Conservation (phyloP, 2,329 filamentous ascomycete species). For the Beauveria rudraprayagi region DNA sequence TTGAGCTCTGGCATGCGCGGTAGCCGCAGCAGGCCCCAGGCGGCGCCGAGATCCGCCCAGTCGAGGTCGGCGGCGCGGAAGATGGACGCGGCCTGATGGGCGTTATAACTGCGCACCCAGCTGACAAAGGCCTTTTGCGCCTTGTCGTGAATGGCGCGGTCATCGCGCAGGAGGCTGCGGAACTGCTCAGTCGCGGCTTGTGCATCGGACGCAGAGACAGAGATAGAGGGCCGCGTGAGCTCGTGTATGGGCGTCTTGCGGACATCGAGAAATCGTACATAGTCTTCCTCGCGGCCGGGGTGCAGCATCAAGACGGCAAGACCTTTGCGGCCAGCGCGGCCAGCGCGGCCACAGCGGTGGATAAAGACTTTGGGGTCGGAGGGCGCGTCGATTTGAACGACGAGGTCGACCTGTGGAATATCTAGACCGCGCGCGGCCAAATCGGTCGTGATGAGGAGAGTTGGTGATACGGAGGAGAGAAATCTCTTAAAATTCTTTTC, state of each 20-base stretch:
- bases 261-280: constrained; percentile 77
- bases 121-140: constrained; percentile 87
- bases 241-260: constrained; percentile 74
- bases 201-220: constrained; percentile 55
- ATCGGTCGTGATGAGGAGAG: constrained; percentile 85
- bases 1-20: constrained; percentile 91
- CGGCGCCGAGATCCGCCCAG: constrained; percentile 72
- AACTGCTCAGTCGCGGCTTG: constrained; percentile 49
- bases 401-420: constrained; percentile 84
- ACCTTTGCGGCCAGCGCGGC: constrained; percentile 78
- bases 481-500: constrained; percentile 83
- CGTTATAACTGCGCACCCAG: constrained; percentile 85
- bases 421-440: constrained; percentile 85
- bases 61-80: constrained; percentile 76
- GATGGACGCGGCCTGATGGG: constrained; percentile 85
- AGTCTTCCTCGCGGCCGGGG: constrained; percentile 80
- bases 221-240: constrained; percentile 49
- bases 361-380: constrained; percentile 93
- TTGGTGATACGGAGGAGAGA: constrained; percentile 62
- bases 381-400: constrained; percentile 75
- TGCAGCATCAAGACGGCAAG: constrained; percentile 80
- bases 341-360: constrained; percentile 83
- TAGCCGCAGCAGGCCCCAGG: constrained; percentile 79
- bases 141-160: constrained; percentile 67
- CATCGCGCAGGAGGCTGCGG: constrained; percentile 44